Evolutionary conservation across 129 eudicot species (phyloP).

Genomic region (Chrysanthemum lavandulifolium): DNA sequence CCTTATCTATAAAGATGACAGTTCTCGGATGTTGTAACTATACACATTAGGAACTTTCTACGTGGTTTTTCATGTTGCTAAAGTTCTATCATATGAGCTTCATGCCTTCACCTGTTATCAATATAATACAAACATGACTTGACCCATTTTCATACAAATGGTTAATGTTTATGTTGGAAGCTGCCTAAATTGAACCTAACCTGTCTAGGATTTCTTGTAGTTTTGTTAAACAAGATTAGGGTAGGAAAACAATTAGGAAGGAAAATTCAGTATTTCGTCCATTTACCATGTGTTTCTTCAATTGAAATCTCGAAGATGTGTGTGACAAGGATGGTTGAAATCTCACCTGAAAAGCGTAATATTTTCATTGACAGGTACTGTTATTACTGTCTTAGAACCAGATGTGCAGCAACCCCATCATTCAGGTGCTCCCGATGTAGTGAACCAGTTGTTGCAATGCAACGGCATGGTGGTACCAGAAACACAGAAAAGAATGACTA

Average conservation of each 20-base stretch:
- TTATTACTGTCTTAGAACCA: conserved; percentile 89
- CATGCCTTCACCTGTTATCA: neutral
- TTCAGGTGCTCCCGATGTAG: conserved; percentile 89
- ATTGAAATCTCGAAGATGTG: neutral
- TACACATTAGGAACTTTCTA: no score
- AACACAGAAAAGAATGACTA: conserved; percentile 19
- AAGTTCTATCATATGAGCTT: no score
- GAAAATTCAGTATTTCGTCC: neutral
- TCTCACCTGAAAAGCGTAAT: neutral
- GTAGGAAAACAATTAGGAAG: neutral
- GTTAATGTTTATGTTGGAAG: neutral
- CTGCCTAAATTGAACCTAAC: neutral
- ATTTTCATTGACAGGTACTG: conserved; percentile 30
- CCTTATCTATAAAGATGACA: no score
- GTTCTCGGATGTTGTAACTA: no score
- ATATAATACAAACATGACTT: neutral
- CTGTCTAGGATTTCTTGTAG: neutral
- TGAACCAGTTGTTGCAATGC: conserved; percentile 92
- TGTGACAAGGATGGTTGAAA: neutral
- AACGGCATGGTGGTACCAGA: conserved; percentile 58
- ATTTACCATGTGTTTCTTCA: neutral
- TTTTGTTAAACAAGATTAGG: neutral
- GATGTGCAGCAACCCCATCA: conserved; percentile 74
- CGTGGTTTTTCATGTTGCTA: no score
- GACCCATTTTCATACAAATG: neutral